Conservation (phyloP, 805 yeast species). For the Candida ipomoeae region DNA sequence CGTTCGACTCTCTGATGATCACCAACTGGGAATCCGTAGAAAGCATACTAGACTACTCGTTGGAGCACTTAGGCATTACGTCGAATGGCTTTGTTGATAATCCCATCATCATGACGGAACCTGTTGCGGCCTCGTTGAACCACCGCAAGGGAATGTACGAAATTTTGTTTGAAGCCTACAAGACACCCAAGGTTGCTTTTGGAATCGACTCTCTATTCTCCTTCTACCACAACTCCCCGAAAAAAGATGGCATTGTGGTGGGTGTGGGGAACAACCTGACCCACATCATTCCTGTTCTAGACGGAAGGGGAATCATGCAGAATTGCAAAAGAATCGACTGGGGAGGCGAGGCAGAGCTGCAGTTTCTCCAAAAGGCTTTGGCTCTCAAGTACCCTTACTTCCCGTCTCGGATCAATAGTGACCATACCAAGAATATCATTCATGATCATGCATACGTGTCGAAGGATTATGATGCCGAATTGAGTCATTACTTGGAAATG, state of each 20-base stretch:
- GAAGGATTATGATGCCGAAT: slow-evolving; percentile 59
- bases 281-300: slow-evolving; percentile 72
- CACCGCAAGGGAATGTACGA: slow-evolving; percentile 79
- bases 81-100: slow-evolving; percentile 53
- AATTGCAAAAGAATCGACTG: slow-evolving; percentile 81
- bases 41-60: slow-evolving; percentile 74
- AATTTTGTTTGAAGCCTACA: slow-evolving; percentile 78
- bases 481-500: slow-evolving; percentile 52
- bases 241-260: slow-evolving; percentile 63
- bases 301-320: slow-evolving; percentile 61
- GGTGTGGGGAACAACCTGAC: slow-evolving; percentile 82
- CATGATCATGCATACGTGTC: slow-evolving; percentile 79
- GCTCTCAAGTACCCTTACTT: slow-evolving; percentile 87
- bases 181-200: slow-evolving; percentile 65
- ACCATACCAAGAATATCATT: slow-evolving; percentile 64
- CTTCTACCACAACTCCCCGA: slow-evolving; percentile 57
- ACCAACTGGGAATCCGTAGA: slow-evolving; percentile 94
- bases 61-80: slow-evolving; percentile 70
- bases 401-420: slow-evolving; percentile 64
- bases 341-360: slow-evolving; percentile 79
- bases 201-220: slow-evolving; percentile 85
- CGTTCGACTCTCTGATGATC: slow-evolving; percentile 81
- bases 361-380: slow-evolving; percentile 58
- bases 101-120: slow-evolving; percentile 80
- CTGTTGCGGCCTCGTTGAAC: slow-evolving; percentile 61